Evolutionary conservation across 2,329 filamentous ascomycete genomes (phyloP), one percentile per base, ranked within the genome.

Genomic region (Proliferodiscus dingleyae): DNA sequence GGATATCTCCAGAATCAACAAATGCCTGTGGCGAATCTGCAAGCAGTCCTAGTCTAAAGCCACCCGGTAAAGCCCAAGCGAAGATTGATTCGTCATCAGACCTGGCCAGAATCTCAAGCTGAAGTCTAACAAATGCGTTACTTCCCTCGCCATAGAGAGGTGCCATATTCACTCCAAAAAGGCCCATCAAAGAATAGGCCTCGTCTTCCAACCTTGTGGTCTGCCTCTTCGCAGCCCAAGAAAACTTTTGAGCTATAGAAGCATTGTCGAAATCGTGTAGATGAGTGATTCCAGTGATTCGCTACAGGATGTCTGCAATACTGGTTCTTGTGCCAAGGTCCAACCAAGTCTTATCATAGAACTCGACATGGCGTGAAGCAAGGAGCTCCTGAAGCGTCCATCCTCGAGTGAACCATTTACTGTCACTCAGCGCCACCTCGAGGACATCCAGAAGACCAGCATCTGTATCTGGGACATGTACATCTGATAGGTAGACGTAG

Each of bases 101-200:
- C n/a, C 42, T 47, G 41, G 59, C 61, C 26, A 68, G 45, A 9
- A 68, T 64, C 21, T 66, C 63, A 37, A 64, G 53, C 41, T 67
- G 64, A 2, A 68, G 50, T 15, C 65, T 55, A 3, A 58, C 38
- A 39, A 66, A 68, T 13, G 65, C 64, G 26, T 50, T 59, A 22
- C 23, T 37, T 5, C 64, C 63, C 29, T 67, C 65, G 1, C 65
- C 65, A 15, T 66, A 67, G 1, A 66, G 49, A 10, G 64, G 46
- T 5, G 62, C 56, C 64, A 68, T 67, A 24, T 61, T 61, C 3
- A 68, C 55, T 28, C 54, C 58, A 23, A 65, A 68, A 3, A 68
- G 50, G 1, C 65, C 66, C 24, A 67, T 50, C 28, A 68, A 41
- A 22, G 57, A 63, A 43, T 67, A 67, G 1, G 66, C 64, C 37